Conservation (phyloP, 2,329 filamentous ascomycete species). For the Neopestalotiopsis clavispora region DNA sequence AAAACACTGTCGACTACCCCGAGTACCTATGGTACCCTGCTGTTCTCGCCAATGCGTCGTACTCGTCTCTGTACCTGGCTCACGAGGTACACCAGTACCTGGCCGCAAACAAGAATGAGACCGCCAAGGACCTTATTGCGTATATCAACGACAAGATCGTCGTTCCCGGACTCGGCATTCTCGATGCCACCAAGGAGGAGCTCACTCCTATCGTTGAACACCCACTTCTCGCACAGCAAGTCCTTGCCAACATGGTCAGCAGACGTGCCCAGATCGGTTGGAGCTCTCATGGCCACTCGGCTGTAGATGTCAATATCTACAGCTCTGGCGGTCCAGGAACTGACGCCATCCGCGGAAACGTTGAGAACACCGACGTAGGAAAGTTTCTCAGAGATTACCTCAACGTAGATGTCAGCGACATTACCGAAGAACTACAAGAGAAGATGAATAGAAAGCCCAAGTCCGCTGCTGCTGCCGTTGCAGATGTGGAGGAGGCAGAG, state of each 20-base stretch:
- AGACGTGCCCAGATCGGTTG: conserved; percentile 89
- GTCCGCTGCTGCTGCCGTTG: conserved; percentile 11
- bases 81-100: conserved; percentile 67
- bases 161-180: conserved; percentile 74
- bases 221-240: conserved; percentile 56
- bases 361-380: conserved; percentile 94
- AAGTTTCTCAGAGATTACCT: conserved; percentile 81
- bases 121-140: conserved; percentile 49
- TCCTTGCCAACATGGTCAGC: conserved; percentile 86
- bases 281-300: conserved; percentile 92
- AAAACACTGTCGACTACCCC: conserved; percentile 56
- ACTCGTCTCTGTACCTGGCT: conserved; percentile 75
- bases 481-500: neutral
- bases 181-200: conserved; percentile 74
- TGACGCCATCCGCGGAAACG: conserved; percentile 75
- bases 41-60: conserved; percentile 77
- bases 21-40: conserved; percentile 80
- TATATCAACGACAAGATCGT: conserved; percentile 76
- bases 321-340: conserved; percentile 72
- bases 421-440: conserved; percentile 76
- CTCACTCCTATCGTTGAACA: conserved; percentile 67
- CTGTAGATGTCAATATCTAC: conserved; percentile 96
- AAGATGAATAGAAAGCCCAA: conserved; percentile 44
- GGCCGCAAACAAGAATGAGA: conserved; percentile 31
- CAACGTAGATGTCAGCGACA: conserved; percentile 74